Evolutionary conservation across 169 alveolate species (phyloP), one percentile per base, ranked within the genome.

Genomic region (Toxoplasma gondii): DNA sequence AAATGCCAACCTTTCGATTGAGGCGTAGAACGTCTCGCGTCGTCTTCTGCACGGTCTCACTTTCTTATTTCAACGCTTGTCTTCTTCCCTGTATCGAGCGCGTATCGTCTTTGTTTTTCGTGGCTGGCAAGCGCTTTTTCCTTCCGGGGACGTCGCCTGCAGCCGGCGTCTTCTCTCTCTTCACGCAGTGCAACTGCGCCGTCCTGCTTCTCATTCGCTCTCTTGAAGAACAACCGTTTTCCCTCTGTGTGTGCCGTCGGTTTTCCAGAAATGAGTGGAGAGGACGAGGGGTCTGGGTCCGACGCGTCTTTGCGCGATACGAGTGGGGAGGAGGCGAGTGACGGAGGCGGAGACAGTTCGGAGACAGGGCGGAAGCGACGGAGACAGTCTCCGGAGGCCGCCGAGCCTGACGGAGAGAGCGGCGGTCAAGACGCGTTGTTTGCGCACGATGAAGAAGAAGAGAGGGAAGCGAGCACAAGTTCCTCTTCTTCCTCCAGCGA

Each of bases 401-500:
- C 82, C 41, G 82, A 17, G 82, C 36, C 82, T 22, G 82, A 69
- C 16, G 54, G 38, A 29, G 54, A n/a, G 38, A 53, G 38, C 31
- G 88, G 34, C 19, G 88, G 53, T 53, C 54, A 7, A n/a, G 88
- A 81, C 64, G 88, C 12, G 53, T 12, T 29, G 41, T 22, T 29
- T 29, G 88, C 19, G 24, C 54, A 81, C 31, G 54, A 81, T 9
- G 54, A 81, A 29, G 54, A 81, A 81, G 88, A 81, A 81, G 88
- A 81, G 54, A 31, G 38, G 53, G 54, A 81, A 81, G 88, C 19
- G 38, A 81, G 88, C 16, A 5, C 88, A 5, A 34, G 54, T n/a
- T 81, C 88, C 10, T n/a, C 58, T 10, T 12, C 54, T 31, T 4
- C 38, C 82, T 5, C 9, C 82, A 69, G 82, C 82, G 29, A 34